phyloP scores from a whole-genome alignment of 805 yeast species.

The Pichia eremophila region DNA sequence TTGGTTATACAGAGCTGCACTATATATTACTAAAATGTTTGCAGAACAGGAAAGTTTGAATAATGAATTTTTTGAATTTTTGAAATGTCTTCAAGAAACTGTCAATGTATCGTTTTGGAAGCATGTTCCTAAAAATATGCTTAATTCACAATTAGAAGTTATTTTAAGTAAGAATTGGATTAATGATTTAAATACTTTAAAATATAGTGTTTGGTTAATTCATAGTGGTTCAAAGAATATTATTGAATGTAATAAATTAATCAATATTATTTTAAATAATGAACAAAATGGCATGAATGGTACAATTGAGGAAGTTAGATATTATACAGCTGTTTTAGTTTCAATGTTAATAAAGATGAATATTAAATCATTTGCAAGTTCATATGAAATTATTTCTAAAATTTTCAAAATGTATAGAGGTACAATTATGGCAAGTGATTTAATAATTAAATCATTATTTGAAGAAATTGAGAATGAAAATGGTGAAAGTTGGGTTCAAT shows the following conservation, averaged over 20 bases:
- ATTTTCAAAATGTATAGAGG: slow-evolving; percentile 55
- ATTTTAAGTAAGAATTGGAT: slow-evolving; percentile 43
- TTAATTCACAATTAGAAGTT: slow-evolving; percentile 61
- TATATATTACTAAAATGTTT: slow-evolving; percentile 55
- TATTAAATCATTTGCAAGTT: slow-evolving; percentile 34
- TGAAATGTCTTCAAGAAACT: slow-evolving; percentile 26
- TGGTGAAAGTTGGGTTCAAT: slow-evolving; percentile 51
- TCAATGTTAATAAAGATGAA: slow-evolving; percentile 42
- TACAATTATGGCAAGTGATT: slow-evolving; percentile 49
- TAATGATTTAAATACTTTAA: slow-evolving; percentile 30
- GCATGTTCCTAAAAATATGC: slow-evolving; percentile 33
- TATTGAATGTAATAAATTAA: slow-evolving; percentile 38
- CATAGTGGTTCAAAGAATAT: slow-evolving; percentile 27
- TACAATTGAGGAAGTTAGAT: slow-evolving; percentile 21
- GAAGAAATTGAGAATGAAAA: slow-evolving; percentile 45
- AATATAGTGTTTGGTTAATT: slow-evolving; percentile 34
- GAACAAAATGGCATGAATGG: slow-evolving; percentile 29
- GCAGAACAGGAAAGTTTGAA: slow-evolving; percentile 34
- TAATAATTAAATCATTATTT: slow-evolving; percentile 48
- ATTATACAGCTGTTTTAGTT: slow-evolving; percentile 37
- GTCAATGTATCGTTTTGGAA: slow-evolving; percentile 28
- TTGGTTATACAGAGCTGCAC: slow-evolving; percentile 51
- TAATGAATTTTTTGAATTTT: slow-evolving; percentile 24
- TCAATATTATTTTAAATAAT: slow-evolving; percentile 58
- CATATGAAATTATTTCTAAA: slow-evolving; percentile 35